Evolutionary conservation across 73 alveolate genomes (phyloP), one percentile per base, ranked within the genome.

Genomic region (Blepharisma stoltei): DNA sequence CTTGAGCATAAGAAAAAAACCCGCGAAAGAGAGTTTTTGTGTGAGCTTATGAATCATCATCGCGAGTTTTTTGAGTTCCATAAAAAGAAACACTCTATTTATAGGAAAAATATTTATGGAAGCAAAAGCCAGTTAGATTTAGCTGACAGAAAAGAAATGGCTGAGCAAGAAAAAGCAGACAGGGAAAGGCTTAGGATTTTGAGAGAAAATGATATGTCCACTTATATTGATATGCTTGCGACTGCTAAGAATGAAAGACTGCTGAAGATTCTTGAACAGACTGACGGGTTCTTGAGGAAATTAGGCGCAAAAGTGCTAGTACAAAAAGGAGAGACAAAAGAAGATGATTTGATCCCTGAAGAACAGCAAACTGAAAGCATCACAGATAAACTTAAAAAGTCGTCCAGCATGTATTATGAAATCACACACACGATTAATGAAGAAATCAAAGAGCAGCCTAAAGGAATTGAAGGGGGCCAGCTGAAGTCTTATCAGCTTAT

Each of bases 341-440:
- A 55, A 23, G 83, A 85, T 54, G 68, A 85, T 8, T 32, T 32
- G 41, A 32, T 32, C 41, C 67, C 83, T 54, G 96, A 92, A 52
- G 90, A 78, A 20, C 32, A 41, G 47, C 43, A 65, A 9, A 84
- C 77, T 60, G 97, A 89, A 32, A 75, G 71, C 38, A 54, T 84
- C 53, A 73, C 82, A 32, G 82, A 80, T 6, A 88, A 88, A 32
- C 81, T 85, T 41, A 83, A 77, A 55, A 49, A 86, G 46, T 71
- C 94, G 21, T 81, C 93, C 32, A 92, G 87, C 68, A 86, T 93
- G 69, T 96, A 94, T 86, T 96, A 96, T 83, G 78, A 88, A 54
- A 75, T 95, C 53, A 97, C 99, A 27, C 99, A 96, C 83, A 86
- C 97, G 18, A 85, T 95, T 80, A 23, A 91, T 78, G 99, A 96